A percentile compares a stretch with the other conserved stretches of the same genome.
Evolutionary conservation across 305 asterid genomes (phyloP).

Genomic region (Fraxinus nigra): DNA sequence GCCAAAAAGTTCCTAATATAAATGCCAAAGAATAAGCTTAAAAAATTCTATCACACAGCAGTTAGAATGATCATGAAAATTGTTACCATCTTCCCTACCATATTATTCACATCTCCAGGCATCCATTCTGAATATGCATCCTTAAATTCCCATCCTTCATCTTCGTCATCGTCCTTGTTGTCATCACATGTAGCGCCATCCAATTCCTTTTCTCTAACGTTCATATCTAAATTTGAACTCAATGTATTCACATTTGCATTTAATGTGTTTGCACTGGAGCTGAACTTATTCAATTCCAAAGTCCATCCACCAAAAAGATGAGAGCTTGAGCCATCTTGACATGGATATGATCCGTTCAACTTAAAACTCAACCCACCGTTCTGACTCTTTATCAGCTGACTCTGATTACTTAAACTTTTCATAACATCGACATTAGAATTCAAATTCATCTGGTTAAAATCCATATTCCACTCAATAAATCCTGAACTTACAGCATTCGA

Average conservation of each 20-base stretch:
- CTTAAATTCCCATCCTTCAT: constrained; percentile 71
- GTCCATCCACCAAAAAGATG: constrained; percentile 33
- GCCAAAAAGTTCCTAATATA: constrained; percentile 10
- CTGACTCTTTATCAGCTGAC: constrained; percentile 32
- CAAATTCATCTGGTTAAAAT: neutral
- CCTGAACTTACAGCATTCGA: constrained; percentile 26
- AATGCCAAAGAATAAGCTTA: constrained; percentile 16
- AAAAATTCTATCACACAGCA: constrained; percentile 12
- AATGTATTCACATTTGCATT: constrained; percentile 20
- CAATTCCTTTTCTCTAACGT: constrained; percentile 22
- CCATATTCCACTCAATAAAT: constrained; percentile 21
- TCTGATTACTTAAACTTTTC: constrained; percentile 25
- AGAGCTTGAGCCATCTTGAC: constrained; percentile 19
- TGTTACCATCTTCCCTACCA: constrained; percentile 38
- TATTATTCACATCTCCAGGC: constrained; percentile 28
- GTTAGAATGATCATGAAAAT: neutral
- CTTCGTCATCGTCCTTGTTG: constrained; percentile 37
- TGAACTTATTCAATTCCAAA: constrained; percentile 31
- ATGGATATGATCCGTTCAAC: constrained; percentile 25
- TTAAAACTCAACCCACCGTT: constrained; percentile 24
- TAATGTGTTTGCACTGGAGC: constrained; percentile 22
- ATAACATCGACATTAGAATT: neutral
- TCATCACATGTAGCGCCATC: constrained; percentile 15
- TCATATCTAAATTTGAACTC: constrained; percentile 27
- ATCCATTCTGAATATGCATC: constrained; percentile 46